A percentile compares a stretch with the other conserved stretches of the same genome.
Conservation (phyloP, 2,329 filamentous ascomycete genomes). For the Delphinella strobiligena region DNA sequence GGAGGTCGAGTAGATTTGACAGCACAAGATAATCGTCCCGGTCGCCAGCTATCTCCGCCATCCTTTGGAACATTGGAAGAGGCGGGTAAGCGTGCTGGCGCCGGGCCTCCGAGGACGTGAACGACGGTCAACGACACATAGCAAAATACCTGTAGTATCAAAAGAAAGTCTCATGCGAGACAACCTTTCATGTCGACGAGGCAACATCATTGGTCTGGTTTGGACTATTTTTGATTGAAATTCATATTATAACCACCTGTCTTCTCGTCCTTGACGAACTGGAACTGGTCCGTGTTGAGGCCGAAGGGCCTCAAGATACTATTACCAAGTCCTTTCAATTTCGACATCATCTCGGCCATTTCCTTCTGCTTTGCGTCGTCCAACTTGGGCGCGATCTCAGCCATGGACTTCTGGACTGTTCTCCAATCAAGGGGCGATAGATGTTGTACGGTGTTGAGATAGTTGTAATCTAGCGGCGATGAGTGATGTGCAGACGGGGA, state of each 20-base stretch:
- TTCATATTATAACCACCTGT: conserved; percentile 92
- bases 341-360: conserved; percentile 95
- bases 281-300: conserved; percentile 84
- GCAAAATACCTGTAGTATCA: background rate
- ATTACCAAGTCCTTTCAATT: conserved; percentile 85
- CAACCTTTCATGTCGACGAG: too few relatives aligned
- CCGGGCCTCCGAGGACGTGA: conserved; percentile 1
- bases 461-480: conserved; percentile 52
- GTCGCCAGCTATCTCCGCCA: too few relatives aligned
- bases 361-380: conserved; percentile 75
- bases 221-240: conserved; percentile 49
- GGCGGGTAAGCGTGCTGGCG: background rate
- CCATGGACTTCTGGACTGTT: conserved; percentile 55
- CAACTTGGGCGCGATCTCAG: conserved; percentile 52
- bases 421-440: conserved; percentile 55
- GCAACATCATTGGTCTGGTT: too few relatives aligned
- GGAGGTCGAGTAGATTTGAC: conserved; percentile 26
- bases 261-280: conserved; percentile 82
- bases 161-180: background rate
- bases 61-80: background rate
- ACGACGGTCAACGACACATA: conserved; percentile 1
- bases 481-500: background rate
- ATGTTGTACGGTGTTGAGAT: conserved; percentile 46
- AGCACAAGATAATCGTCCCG: background rate
- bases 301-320: conserved; percentile 88